A percentile compares a stretch with the other conserved stretches of the same genome.
Evolutionary conservation across 2,329 filamentous ascomycete genomes (phyloP).

Genomic region (Ophiognomonia clavigignenti-juglandacearum): DNA sequence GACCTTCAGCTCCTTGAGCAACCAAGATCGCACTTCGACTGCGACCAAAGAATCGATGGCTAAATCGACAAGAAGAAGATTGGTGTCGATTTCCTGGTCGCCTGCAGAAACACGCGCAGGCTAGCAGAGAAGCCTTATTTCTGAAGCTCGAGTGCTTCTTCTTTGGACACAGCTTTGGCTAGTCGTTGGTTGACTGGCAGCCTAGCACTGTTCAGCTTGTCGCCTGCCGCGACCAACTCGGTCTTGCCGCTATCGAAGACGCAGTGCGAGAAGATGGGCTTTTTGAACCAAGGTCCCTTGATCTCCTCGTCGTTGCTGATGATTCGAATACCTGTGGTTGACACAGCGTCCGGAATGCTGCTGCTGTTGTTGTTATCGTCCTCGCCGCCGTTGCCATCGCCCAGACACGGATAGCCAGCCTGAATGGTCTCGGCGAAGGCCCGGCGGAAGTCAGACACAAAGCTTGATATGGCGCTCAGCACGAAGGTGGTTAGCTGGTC

Average conservation of each 20-base stretch:
- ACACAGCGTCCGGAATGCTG: background rate
- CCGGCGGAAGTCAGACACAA: background rate
- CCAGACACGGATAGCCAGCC: background rate
- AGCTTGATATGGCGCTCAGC: background rate
- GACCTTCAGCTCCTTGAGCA: slow-evolving; percentile 33
- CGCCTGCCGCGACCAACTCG: background rate
- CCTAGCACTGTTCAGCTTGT: background rate
- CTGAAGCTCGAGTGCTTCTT: background rate
- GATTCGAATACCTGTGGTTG: background rate
- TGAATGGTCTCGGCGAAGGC: background rate
- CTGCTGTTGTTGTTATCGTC: too few species aligned
- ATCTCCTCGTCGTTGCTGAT: background rate
- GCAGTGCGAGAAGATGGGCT: background rate
- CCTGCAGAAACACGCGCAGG: slow-evolving; percentile 13
- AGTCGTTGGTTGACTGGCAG: background rate
- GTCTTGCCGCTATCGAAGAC: background rate
- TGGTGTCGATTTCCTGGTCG: slow-evolving; percentile 12
- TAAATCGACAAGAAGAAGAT: slow-evolving; percentile 15
- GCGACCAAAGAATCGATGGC: slow-evolving; percentile 22
- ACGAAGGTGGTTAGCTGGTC: slow-evolving; percentile 10
- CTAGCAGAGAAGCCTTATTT: slow-evolving; percentile 6
- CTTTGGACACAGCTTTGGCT: background rate
- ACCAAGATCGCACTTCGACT: slow-evolving; percentile 38
- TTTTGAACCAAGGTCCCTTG: background rate
- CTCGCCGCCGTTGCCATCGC: background rate